phyloP scores from a whole-genome alignment of 139 green algal genomes.

The Micromonas commoda region DNA sequence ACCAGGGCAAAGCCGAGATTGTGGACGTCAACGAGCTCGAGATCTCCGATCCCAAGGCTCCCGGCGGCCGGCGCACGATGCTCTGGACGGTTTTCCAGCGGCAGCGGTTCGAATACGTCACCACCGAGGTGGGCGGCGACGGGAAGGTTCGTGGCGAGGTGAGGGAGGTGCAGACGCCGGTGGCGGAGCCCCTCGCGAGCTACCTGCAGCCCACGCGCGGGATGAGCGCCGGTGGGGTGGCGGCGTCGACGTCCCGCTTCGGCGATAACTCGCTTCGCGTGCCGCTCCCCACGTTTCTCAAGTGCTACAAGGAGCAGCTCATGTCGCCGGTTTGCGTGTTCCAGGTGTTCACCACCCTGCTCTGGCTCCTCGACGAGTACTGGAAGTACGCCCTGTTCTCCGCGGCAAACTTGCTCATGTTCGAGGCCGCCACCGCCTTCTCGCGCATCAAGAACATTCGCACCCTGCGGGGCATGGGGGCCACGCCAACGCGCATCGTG shows the following conservation, averaged over 20 bases:
- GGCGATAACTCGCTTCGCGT: constrained; percentile 36
- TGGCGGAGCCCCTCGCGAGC: not conserved
- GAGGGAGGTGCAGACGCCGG: constrained; percentile 15
- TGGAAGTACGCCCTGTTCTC: constrained; percentile 41
- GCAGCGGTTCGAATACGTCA: constrained; percentile 28
- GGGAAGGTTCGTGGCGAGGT: constrained; percentile 19
- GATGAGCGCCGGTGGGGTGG: constrained; percentile 1
- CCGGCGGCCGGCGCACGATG: not conserved
- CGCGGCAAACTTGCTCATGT: constrained; percentile 17
- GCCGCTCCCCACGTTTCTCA: constrained; percentile 32
- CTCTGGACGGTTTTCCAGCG: constrained; percentile 35
- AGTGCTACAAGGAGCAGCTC: constrained; percentile 40
- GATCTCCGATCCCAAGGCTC: not conserved
- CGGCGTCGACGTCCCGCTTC: not conserved
- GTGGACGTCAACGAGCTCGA: not conserved
- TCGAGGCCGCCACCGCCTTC: constrained; percentile 35
- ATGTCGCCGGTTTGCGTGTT: constrained; percentile 37
- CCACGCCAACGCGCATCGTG: not conserved
- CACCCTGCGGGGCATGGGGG: constrained; percentile 33
- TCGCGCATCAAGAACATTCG: constrained; percentile 33
- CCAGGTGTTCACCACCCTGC: constrained; percentile 35
- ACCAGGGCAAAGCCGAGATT: constrained; percentile 34
- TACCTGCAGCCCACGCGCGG: constrained; percentile 20
- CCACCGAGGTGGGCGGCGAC: constrained; percentile 5
- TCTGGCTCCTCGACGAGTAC: constrained; percentile 39